Conservation (phyloP, 768 basidiomycete species). For the Suillus bovinus region DNA sequence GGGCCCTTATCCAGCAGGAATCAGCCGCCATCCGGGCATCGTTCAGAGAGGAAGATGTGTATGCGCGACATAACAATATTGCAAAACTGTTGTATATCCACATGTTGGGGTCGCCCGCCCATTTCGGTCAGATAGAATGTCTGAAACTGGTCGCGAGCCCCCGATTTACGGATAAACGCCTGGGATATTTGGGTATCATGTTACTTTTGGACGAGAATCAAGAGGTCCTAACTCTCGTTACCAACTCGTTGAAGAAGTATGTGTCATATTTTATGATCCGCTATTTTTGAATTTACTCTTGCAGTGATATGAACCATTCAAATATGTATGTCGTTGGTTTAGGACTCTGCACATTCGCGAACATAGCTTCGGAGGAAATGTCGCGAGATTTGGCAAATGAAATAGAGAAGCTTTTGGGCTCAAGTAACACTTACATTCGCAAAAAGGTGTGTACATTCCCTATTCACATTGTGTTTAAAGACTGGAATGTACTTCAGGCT, state of each 20-base stretch:
- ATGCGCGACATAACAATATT: slow-evolving; percentile 93
- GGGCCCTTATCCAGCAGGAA: slow-evolving; percentile 94
- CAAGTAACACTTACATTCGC: slow-evolving; percentile 97
- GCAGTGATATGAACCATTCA: slow-evolving; percentile 97
- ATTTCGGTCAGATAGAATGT: slow-evolving; percentile 99
- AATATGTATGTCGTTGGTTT: slow-evolving; percentile 99
- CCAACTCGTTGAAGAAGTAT: slow-evolving; percentile 98
- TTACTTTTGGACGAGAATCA: slow-evolving; percentile 95
- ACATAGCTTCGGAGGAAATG: slow-evolving; percentile 99
- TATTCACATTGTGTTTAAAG: slow-evolving; percentile 6
- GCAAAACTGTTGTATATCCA: slow-evolving; percentile 98
- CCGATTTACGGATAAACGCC: slow-evolving; percentile 92
- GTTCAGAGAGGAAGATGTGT: slow-evolving; percentile 96
- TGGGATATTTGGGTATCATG: slow-evolving; percentile 99
- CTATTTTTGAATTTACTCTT: slow-evolving; percentile 14
- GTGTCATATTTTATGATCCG: slow-evolving; percentile 19
- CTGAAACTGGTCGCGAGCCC: slow-evolving; percentile 93
- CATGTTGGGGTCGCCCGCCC: slow-evolving; percentile 98
- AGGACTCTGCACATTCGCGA: slow-evolving; percentile 96
- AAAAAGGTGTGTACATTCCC: slow-evolving; percentile 73
- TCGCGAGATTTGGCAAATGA: slow-evolving; percentile 97
- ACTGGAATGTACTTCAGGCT: slow-evolving; percentile 53
- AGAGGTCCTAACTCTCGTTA: slow-evolving; percentile 95
- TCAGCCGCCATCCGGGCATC: slow-evolving; percentile 96
- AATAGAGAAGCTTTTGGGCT: slow-evolving; percentile 95